Percentiles rank a stretch among this genome's conserved stretches.
Evolutionary conservation across 2,329 filamentous ascomycete genomes (phyloP).

Genomic region (Alternaria arbusti): DNA sequence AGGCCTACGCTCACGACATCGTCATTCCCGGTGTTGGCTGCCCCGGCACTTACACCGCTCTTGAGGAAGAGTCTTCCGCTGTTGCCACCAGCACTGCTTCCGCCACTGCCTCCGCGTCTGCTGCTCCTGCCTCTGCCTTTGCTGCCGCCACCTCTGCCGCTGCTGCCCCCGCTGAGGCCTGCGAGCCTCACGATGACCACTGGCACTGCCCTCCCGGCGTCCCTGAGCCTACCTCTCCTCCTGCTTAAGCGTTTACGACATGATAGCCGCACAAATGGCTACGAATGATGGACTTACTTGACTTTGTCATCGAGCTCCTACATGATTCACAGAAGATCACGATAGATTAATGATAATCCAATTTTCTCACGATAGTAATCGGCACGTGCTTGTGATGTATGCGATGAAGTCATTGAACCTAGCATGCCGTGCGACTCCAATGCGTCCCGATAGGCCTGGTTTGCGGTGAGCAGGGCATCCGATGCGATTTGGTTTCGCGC

Average conservation of each 20-base stretch:
- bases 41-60: constrained; percentile 51
- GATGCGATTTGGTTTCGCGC: too few species aligned
- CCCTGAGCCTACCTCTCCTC: constrained; percentile 29
- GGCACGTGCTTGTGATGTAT: neutral
- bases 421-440: neutral
- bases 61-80: constrained; percentile 5
- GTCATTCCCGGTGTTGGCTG: constrained; percentile 69
- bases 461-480: too few species aligned
- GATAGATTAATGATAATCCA: constrained; percentile 21
- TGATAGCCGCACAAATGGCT: neutral
- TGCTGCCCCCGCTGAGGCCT: constrained; percentile 15
- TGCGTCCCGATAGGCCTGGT: neutral
- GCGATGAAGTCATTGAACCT: neutral
- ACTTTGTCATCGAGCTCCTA: neutral
- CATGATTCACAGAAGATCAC: neutral
- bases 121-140: constrained; percentile 6
- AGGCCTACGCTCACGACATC: constrained; percentile 71
- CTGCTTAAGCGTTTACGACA: constrained; percentile 13
- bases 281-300: neutral
- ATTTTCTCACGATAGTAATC: neutral
- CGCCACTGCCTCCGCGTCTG: constrained; percentile 1
- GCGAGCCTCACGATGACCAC: constrained; percentile 33
- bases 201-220: constrained; percentile 37
- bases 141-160: constrained; percentile 2
- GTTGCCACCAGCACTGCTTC: constrained; percentile 11